Conservation (phyloP, 2,329 filamentous ascomycete species). For the Acephala macrosclerotiorum region DNA sequence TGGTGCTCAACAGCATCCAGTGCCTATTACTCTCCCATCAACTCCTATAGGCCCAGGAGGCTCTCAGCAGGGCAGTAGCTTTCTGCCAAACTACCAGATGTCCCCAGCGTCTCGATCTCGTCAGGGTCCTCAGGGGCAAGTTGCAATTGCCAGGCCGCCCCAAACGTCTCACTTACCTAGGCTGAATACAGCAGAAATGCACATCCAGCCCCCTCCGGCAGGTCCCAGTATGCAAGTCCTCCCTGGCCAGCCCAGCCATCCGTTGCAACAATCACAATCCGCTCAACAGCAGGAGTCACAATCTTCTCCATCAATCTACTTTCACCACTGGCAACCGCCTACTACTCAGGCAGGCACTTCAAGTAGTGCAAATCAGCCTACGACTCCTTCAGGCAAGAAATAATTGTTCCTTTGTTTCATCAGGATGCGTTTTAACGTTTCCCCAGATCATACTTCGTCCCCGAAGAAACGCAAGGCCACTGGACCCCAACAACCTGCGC, state of each 20-base stretch:
- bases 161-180: conserved; percentile 47
- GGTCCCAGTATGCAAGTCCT: conserved; percentile 52
- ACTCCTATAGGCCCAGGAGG: conserved; percentile 39
- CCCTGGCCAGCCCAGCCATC: conserved; percentile 51
- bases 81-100: conserved; percentile 43
- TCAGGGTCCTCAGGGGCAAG: conserved; percentile 39
- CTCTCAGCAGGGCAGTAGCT: conserved; percentile 36
- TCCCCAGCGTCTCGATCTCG: conserved; percentile 43
- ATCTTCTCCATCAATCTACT: conserved; percentile 80
- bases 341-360: conserved; percentile 62
- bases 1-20: conserved; percentile 36
- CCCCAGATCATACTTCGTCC: conserved; percentile 71
- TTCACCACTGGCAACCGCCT: conserved; percentile 93
- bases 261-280: conserved; percentile 59
- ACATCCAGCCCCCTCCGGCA: conserved; percentile 47
- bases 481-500: conserved; percentile 57
- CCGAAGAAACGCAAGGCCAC: conserved; percentile 86
- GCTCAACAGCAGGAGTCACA: conserved; percentile 58
- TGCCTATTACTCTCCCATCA: conserved; percentile 41
- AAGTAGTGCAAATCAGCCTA: conserved; percentile 68
- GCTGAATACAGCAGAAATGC: conserved; percentile 51
- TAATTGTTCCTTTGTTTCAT: conserved; percentile 53
- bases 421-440: conserved; percentile 41
- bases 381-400: conserved; percentile 75
- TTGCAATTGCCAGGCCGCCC: conserved; percentile 38